phyloP scores from a whole-genome alignment of 1,284 basidiomycete genomes.

The Heterobasidion occidentale region DNA sequence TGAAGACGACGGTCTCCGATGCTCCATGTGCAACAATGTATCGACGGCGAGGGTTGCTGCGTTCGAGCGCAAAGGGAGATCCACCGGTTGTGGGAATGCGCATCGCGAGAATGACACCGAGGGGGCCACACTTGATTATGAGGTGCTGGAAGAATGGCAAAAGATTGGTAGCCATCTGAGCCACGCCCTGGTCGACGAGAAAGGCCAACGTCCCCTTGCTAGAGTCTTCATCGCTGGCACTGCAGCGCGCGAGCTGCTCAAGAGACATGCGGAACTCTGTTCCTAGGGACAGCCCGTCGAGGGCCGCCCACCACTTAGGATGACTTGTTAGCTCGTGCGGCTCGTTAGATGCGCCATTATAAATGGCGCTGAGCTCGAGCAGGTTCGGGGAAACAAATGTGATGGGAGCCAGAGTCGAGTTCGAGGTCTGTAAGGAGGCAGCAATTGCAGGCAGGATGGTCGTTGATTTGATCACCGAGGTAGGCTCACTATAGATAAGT shows the following conservation, averaged over 20 bases:
- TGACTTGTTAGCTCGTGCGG: conserved; percentile 41
- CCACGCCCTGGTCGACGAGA: conserved; percentile 59
- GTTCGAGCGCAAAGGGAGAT: conserved; percentile 37
- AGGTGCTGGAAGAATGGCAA: conserved; percentile 78
- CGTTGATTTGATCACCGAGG: conserved; percentile 75
- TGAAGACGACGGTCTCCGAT: conserved; percentile 46
- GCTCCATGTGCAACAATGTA: conserved; percentile 44
- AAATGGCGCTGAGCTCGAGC: conserved; percentile 66
- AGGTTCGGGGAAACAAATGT: conserved; percentile 75
- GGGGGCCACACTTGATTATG: conserved; percentile 76
- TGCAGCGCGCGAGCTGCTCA: conserved; percentile 44
- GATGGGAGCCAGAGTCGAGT: conserved; percentile 35
- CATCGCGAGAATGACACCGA: conserved; percentile 60
- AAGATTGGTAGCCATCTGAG: conserved; percentile 73
- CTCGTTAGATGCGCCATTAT: conserved; percentile 40
- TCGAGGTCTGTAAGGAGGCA: conserved; percentile 20
- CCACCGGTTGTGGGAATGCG: conserved; percentile 36
- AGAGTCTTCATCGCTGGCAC: conserved; percentile 28
- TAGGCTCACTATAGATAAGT: conserved; percentile 62
- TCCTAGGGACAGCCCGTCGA: conserved; percentile 57
- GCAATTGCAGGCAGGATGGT: conserved; percentile 62
- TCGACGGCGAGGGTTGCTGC: conserved; percentile 37
- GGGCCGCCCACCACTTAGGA: conserved; percentile 53
- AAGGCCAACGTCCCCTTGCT: conserved; percentile 49
- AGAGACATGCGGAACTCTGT: conserved; percentile 59